Evolutionary conservation across 2,329 filamentous ascomycete genomes (phyloP), one percentile per base, ranked within the genome.

Genomic region (Hymenoscyphus fraxineus): DNA sequence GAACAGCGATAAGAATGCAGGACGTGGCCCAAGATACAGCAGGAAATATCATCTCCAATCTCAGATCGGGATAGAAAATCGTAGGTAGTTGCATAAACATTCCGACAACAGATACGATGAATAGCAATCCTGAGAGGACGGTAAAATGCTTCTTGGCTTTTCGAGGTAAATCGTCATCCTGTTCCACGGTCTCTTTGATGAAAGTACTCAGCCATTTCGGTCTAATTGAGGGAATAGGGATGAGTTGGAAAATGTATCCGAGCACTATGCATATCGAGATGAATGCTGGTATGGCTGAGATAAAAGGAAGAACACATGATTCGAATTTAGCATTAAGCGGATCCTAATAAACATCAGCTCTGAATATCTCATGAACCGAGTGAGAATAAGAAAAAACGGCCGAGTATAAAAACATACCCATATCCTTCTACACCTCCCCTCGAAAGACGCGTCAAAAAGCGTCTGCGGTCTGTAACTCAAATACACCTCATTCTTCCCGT

Each of bases 131-230:
- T 0, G 76, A 75, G 73, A 77, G 78, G 38, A 57, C 38, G 27
- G 65, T 65, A 47, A 70, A 64, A 40, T 55, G 64, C 7, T 54
- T 67, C 66, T 73, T 73, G 69, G 40, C 65, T 51, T 71, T 68
- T 51, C 67, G 73, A 64, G 64, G 72, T 31, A 72, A 67, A 38
- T 69, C 71, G 65, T 74, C 78, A 59, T 69, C 74, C 61, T 72
- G 68, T 40, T 73, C 71, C 19, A 69, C 68, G 22, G 74, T 67
- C 65, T 85, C 82, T 19, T 78, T 70, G 19, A 86, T 74, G 65
- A 87, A 86, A 3, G 82, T 77, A 58, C 71, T 76, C 22, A 78
- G 79, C 84, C 85, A 87, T 75, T 69, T 73, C 40, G 84, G 72
- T 9, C 38, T 60, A 19, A 67, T 80, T 54, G 77, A 75, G 70